Conservation (phyloP, 257 asterid genomes). For the Sherardia arvensis region DNA sequence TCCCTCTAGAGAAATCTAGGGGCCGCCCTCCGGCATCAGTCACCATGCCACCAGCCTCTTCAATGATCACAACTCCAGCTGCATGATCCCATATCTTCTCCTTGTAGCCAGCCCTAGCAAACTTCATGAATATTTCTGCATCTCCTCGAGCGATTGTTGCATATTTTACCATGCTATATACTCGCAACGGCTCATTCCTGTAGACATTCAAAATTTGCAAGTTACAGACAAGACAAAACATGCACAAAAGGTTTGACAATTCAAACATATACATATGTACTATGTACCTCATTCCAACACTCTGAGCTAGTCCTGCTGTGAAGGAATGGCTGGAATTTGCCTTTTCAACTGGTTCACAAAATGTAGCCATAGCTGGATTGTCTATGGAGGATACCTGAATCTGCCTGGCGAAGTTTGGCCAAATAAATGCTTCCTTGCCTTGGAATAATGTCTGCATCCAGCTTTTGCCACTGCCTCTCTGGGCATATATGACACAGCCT, state of each 20-base stretch:
- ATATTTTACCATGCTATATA: constrained; percentile 72
- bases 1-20: constrained; percentile 63
- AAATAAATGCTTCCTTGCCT: constrained; percentile 34
- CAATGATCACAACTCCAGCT: constrained; percentile 68
- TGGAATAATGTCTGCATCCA: constrained; percentile 75
- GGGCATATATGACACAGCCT: constrained; percentile 67
- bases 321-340: constrained; percentile 81
- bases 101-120: constrained; percentile 65
- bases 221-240: not conserved
- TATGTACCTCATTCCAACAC: constrained; percentile 67
- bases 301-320: constrained; percentile 76
- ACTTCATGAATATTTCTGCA: constrained; percentile 80
- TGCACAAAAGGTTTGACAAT: not conserved
- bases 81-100: constrained; percentile 97
- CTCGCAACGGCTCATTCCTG: constrained; percentile 71
- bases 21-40: constrained; percentile 74
- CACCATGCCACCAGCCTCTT: constrained; percentile 85
- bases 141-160: constrained; percentile 90
- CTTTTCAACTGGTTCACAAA: constrained; percentile 85
- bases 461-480: constrained; percentile 48
- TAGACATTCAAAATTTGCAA: not conserved
- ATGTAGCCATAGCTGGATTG: constrained; percentile 68
- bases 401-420: constrained; percentile 62
- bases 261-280: not conserved
- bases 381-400: constrained; percentile 60